These are phyloP conservation scores for Erodium maritimum DNA, from an alignment of 345 rosid species.

Conservation along the genomic window DNA sequence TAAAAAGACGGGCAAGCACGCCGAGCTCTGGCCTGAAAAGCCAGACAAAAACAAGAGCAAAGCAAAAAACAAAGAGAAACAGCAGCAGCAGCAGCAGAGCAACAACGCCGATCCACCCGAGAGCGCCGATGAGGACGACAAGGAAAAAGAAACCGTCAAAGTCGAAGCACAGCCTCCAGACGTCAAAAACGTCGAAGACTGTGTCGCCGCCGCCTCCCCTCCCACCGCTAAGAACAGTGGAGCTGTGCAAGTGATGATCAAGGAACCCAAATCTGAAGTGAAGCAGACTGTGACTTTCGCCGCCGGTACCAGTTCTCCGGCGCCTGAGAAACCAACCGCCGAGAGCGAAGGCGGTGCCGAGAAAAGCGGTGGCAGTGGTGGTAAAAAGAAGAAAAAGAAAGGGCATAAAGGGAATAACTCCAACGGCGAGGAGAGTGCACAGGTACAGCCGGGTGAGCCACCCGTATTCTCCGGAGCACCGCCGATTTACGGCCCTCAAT, in stretches of 20 bases:
- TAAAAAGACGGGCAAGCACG: conserved; percentile 16
- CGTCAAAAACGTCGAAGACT: too few species aligned
- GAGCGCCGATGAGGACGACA: not conserved
- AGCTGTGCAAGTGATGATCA: not conserved
- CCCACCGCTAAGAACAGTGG: not conserved
- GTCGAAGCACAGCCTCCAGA: too few species aligned
- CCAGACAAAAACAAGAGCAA: conserved; percentile 9
- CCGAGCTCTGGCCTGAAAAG: conserved; percentile 7
- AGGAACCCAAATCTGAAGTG: not conserved
- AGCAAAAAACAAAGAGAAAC: conserved; percentile 9
- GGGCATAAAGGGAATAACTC: conserved; percentile 10
- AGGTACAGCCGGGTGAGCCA: not conserved
- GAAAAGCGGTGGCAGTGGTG: conserved; percentile 5
- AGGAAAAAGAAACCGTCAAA: too few species aligned
- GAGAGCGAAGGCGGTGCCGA: not conserved
- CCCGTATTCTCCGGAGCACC: not conserved
- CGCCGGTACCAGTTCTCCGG: conserved; percentile 5
- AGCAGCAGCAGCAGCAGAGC: not conserved
- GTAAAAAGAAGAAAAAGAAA: conserved; percentile 11
- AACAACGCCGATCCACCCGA: too few species aligned
- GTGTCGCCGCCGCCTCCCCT: too few species aligned
- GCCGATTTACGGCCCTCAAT: not conserved
- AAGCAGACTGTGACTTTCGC: conserved; percentile 3
- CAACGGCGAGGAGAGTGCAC: conserved; percentile 2
- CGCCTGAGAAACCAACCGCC: conserved; percentile 1